Percentiles rank a stretch among this genome's conserved stretches.
Conservation (phyloP, 2,329 filamentous ascomycete genomes). For the Trichoderma gracile region DNA sequence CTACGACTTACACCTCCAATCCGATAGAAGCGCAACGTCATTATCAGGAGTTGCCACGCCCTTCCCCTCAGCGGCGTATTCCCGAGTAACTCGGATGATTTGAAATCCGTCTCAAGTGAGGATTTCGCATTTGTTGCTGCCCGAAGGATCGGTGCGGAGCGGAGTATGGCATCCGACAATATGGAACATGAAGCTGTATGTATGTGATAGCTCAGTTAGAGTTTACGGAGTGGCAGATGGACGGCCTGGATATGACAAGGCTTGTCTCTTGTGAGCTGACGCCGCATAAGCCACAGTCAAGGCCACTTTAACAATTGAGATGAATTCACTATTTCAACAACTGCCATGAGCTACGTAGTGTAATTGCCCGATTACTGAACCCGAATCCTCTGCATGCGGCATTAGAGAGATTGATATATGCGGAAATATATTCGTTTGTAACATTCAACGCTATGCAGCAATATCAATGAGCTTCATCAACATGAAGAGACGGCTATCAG, state of each 20-base stretch:
- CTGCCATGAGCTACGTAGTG: neutral
- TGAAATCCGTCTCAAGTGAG: conserved; percentile 11
- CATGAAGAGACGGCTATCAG: neutral
- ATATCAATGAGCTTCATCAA: neutral
- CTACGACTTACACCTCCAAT: neutral
- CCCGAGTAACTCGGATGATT: conserved; percentile 2
- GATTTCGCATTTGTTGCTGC: neutral
- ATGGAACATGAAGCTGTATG: neutral
- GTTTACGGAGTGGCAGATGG: neutral
- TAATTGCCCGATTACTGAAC: neutral
- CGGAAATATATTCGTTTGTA: neutral
- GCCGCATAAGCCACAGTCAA: neutral
- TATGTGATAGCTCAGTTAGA: neutral
- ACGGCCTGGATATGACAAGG: neutral
- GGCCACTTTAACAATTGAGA: neutral
- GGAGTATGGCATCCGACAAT: neutral
- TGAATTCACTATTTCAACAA: neutral
- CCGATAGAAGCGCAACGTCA: conserved; percentile 3
- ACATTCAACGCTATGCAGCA: neutral
- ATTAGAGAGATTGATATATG: neutral
- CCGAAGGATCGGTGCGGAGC: neutral
- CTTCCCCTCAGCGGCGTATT: conserved; percentile 9
- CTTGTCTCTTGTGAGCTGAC: neutral
- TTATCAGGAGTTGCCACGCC: conserved; percentile 10
- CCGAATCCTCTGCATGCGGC: too few relatives aligned